These are phyloP conservation scores for Incumbomyces delicatus DNA, from an alignment of 2,329 filamentous ascomycete species.

Conservation along the genomic window DNA sequence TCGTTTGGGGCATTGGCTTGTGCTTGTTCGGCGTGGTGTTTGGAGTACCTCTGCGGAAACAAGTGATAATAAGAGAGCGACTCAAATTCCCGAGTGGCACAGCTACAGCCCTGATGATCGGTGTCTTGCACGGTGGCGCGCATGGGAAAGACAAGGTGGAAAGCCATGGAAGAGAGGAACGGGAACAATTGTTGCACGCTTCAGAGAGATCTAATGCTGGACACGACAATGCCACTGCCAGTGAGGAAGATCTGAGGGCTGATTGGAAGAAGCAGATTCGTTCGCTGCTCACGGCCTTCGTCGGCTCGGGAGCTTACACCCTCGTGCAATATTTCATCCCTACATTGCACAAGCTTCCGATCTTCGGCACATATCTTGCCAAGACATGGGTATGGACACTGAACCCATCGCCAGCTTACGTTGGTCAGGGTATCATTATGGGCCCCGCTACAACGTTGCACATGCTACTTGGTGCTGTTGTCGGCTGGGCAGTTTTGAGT, in stretches of 20 bases:
- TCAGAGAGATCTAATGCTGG: slow-evolving; percentile 20
- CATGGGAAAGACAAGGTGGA: slow-evolving; percentile 30
- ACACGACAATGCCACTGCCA: slow-evolving; percentile 27
- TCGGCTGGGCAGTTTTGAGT: slow-evolving; percentile 87
- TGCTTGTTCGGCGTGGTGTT: slow-evolving; percentile 97
- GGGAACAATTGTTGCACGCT: slow-evolving; percentile 22
- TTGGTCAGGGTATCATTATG: slow-evolving; percentile 98
- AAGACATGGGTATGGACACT: slow-evolving; percentile 86
- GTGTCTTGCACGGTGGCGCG: slow-evolving; percentile 64
- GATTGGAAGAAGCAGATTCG: slow-evolving; percentile 56
- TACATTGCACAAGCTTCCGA: slow-evolving; percentile 69
- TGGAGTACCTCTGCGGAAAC: slow-evolving; percentile 77
- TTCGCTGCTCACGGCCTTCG: slow-evolving; percentile 50
- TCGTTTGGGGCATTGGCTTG: slow-evolving; percentile 83
- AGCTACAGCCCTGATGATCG: slow-evolving; percentile 87
- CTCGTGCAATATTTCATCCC: slow-evolving; percentile 85
- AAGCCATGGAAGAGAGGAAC: slow-evolving; percentile 23
- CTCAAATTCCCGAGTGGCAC: slow-evolving; percentile 92
- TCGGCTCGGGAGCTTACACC: slow-evolving; percentile 54
- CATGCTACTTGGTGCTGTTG: slow-evolving; percentile 80
- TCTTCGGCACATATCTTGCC: slow-evolving; percentile 69
- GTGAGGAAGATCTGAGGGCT: slow-evolving; percentile 27
- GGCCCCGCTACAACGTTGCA: slow-evolving; percentile 88
- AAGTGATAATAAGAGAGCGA: slow-evolving; percentile 88
- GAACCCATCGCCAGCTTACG: slow-evolving; percentile 93